Base-by-base conservation (phyloP, 2,329 filamentous ascomycete genomes). In the Ophiostoma ulmi region DNA sequence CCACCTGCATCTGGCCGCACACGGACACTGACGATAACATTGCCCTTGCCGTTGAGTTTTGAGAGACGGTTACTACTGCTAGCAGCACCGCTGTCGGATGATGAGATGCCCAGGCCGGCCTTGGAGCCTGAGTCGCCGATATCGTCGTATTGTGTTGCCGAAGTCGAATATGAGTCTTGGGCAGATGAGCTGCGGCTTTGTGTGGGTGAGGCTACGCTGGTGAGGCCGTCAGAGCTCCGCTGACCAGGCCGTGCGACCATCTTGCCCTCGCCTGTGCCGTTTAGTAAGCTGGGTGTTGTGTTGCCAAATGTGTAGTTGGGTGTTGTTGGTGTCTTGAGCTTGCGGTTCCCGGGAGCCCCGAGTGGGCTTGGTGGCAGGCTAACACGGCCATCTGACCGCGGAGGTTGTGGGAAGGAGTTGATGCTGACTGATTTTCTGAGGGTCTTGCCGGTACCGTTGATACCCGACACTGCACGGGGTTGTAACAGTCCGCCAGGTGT, bases 11-110 rank as follows among this genome's bases (percentile, higher is more conserved):
- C 94, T 39, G 95, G 95, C 41, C 95, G 88, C 61, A 98, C 94
- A 77, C 95, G 88, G 52, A 99, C 94, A 78, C 95, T 98, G 75
- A 99, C 94, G 73, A 98, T 81, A 17, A 99, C 94, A 77, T 99
- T 99, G 69, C 95, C 95, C 79, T 97, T 98, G 70, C 86, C 87
- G 76, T 97, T 93, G 1, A 79, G 76, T 75, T 88, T 85, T 71
- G 88, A 87, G 70, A 80, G 73, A 72, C 81, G 83, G 78, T 81
- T 88, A 73, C 81, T 65, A 35, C 36, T 39, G 65, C 38, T 67
- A 2, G 64, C 35, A 36, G 63, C 36, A 58, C 73, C 75, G 17
- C 48, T 36, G 1, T 26, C 69, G 6, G 73, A 71, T 1, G 66
- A 52, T 5, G 77, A 73, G 76, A 73, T 41, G 75, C 75, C 65